Conservation (phyloP, 805 yeast species). For the Wickerhamiella slavikovae region DNA sequence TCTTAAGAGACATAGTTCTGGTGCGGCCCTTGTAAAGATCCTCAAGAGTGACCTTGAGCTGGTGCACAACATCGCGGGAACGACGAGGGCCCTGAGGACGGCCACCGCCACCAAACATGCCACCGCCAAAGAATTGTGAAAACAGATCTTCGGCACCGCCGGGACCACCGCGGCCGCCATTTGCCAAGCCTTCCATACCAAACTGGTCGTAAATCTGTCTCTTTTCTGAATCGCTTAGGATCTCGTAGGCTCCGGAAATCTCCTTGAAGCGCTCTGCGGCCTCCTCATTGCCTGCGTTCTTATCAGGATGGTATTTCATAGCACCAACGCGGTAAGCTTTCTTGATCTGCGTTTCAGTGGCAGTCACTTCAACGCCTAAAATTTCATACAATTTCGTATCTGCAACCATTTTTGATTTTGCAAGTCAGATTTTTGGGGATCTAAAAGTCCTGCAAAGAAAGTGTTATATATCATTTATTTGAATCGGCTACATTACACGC, state of each 20-base stretch:
- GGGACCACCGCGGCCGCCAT: constrained; percentile 52
- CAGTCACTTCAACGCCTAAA: constrained; percentile 33
- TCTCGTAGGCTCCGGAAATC: constrained; percentile 70
- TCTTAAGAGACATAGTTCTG: constrained; percentile 82
- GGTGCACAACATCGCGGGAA: constrained; percentile 83
- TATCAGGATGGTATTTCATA: constrained; percentile 65
- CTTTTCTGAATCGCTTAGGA: constrained; percentile 72
- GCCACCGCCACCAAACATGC: constrained; percentile 40
- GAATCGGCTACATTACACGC: no score
- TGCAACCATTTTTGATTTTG: constrained; percentile 53
- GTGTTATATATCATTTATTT: no score
- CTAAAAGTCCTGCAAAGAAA: no score
- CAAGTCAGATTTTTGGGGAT: no score
- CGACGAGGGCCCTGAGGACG: constrained; percentile 67
- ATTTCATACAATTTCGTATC: constrained; percentile 47
- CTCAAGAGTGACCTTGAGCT: constrained; percentile 66
- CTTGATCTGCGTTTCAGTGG: constrained; percentile 39
- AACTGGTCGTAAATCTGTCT: constrained; percentile 70
- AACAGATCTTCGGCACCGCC: constrained; percentile 55
- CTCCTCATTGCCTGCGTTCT: constrained; percentile 44
- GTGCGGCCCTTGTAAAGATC: constrained; percentile 36
- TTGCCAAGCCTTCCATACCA: constrained; percentile 82
- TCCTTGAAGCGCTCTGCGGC: constrained; percentile 95
- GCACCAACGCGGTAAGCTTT: constrained; percentile 67
- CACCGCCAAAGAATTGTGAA: constrained; percentile 72